Base-by-base conservation (phyloP, 257 asterid species). In the Sherardia arvensis region DNA sequence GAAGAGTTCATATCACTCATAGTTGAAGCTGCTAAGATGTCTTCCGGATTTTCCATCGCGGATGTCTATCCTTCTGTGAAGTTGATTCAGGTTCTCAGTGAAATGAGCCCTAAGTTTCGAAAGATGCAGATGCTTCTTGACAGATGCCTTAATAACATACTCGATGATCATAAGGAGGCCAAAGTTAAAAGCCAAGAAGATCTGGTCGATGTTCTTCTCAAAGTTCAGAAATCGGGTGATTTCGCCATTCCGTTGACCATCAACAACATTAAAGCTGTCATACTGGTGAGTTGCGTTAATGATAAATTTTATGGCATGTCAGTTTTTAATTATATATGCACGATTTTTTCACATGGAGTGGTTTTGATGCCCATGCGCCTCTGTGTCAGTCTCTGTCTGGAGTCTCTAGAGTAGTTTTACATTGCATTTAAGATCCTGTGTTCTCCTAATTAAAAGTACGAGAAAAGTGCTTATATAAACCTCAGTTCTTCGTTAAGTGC, bases 191-290 rank as follows among this genome's bases (percentile, higher is more conserved):
- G 61, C 61, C 61, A 55, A 27, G 61, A 55, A 27, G 61, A 55
- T 27, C 61, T 55, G 4, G 61, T 55, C 15, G 61, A 55, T 14
- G 61, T 55, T 14, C 61, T 55, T 15, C 22, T 55, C 21, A 27
- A 55, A 0, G 36, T 55, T 14, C 61, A 55, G 14, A 55, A 55
- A 22, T 55, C 61, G 22, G 21, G 22, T 5, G 36, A 55, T 26
- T 55, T 55, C 17, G 61, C 34, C 21, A 55, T 27, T 22, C 61
- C 61, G 7, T 55, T 55, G 61, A 55, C 61, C 61, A 55, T 26
- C 18, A 55, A 55, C 61, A 55, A 55, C 36, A 26, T 55, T 4
- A 33, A 33, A 26, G 33, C 61, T 25, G 61, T 55, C 33, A 55
- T 55, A 20, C 61, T 55, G 61, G 61, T 55, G 34, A 55, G 61